A percentile compares a stretch with the other conserved stretches of the same genome.
These are phyloP conservation scores for Xylaria sp. DNA, from an alignment of 2,329 filamentous ascomycete species.

Conservation along the genomic window DNA sequence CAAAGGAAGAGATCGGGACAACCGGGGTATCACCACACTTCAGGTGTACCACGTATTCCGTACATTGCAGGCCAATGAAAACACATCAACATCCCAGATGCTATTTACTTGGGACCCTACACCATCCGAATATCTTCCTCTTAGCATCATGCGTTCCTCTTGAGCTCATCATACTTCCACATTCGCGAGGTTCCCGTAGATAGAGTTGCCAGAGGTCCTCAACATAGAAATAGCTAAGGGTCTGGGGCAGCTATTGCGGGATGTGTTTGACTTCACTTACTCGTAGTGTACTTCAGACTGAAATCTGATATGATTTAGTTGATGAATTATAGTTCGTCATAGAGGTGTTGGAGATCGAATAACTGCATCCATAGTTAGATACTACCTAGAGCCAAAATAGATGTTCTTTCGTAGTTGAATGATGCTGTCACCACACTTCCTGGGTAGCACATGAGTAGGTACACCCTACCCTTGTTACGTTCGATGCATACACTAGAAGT, in stretches of 20 bases:
- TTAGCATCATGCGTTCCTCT: neutral
- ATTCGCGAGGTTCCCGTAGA: neutral
- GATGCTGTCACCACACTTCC: neutral
- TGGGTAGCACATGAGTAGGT: neutral
- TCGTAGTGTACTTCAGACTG: neutral
- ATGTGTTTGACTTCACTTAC: neutral
- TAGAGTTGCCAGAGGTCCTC: neutral
- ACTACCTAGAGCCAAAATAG: neutral
- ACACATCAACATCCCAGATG: neutral
- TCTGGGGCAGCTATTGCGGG: neutral
- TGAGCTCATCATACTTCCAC: neutral
- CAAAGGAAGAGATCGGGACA: neutral
- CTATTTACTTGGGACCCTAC: neutral
- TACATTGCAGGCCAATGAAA: neutral
- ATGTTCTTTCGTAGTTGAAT: neutral
- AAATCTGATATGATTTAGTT: neutral
- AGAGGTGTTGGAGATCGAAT: neutral
- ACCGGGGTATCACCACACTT: slow-evolving; percentile 3
- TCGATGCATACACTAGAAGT: slow-evolving; percentile 12
- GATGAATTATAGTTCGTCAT: neutral
- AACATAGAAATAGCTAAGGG: neutral
- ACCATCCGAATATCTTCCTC: neutral
- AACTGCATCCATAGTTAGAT: neutral
- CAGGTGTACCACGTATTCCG: neutral
- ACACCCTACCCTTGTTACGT: neutral